These are phyloP conservation scores for Pseudonectria foliicola DNA, from an alignment of 2,329 filamentous ascomycete genomes.

Conservation along the genomic window DNA sequence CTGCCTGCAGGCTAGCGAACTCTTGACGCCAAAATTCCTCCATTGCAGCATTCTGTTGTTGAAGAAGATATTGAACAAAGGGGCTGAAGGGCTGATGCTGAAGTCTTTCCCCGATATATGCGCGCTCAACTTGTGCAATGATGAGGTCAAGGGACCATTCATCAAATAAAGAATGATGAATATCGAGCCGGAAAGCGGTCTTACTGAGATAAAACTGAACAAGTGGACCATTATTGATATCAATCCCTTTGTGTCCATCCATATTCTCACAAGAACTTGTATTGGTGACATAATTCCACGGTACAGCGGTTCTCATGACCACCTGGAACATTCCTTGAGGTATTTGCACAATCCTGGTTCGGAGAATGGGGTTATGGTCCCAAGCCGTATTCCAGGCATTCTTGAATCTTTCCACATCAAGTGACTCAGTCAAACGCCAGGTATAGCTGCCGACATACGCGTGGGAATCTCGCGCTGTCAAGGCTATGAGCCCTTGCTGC, in stretches of 20 bases:
- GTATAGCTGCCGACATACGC: conserved; percentile 2
- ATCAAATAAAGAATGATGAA: conserved; percentile 2
- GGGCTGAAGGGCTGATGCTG: neutral
- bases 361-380: too few species aligned
- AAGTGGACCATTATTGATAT: neutral
- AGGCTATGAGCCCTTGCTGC: conserved; percentile 2
- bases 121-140: conserved; percentile 1
- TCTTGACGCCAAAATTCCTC: neutral
- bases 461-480: conserved; percentile 1
- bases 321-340: conserved; percentile 1
- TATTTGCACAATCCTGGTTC: neutral
- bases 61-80: neutral
- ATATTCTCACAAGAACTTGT: too few species aligned
- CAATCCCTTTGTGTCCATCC: neutral
- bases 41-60: neutral
- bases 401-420: conserved; percentile 1
- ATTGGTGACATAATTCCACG: neutral
- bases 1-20: neutral
- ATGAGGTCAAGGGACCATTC: conserved; percentile 2
- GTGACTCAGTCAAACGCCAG: neutral
- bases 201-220: neutral
- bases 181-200: neutral
- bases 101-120: conserved; percentile 1
- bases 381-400: too few species aligned
- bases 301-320: neutral